Evolutionary conservation across 1,139 yeast species (phyloP), one percentile per base, ranked within the genome.

Genomic region (Blastobotrys petasosporus): DNA sequence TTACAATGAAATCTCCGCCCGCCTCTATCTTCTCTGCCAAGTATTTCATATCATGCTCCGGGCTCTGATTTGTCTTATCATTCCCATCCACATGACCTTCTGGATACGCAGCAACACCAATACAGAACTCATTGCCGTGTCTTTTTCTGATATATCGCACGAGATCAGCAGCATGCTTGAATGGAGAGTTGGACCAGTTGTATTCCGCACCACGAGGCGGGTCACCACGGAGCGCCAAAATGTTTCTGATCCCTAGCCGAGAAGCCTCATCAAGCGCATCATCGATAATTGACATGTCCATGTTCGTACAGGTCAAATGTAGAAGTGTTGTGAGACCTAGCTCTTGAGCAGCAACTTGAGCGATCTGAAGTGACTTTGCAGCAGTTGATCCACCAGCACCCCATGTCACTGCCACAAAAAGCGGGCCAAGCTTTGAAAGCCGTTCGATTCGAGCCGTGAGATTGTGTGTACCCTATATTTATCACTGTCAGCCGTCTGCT

Each of bases 371-470:
- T 0, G 97, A 85, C 67, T 87, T 88, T 47, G 79, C 83, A 45
- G 94, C 80, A 4, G 97, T 88, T 2, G 95, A 81, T 1, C 98
- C 98, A 34, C 97, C 97, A 7, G 98, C 97, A 28, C 98, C 98
- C 97, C 98, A 92, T 0, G 99, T 94, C 9, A 94, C 84, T 2
- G 96, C 86, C 45, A 90, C 82, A 63, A 92, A 94, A 20, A 84
- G 68, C 2, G 97, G 97, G 46, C 88, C 90, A 53, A 92, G 69
- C 2, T 85, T 83, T 59, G 85, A 79, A 94, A 92, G 84, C 61
- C 99, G 81, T 59, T 79, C 79, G 66, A 92, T 78, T 66, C 99
- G 82, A 32, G 90, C 87, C 43, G 85, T 70, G 52, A 92, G 70
- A 65, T 94, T 92, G 52, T 85, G 76, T 62, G 85, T 76, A 55